phyloP scores from a whole-genome alignment of 2,329 filamentous ascomycete genomes.

The Fusarium sp. region DNA sequence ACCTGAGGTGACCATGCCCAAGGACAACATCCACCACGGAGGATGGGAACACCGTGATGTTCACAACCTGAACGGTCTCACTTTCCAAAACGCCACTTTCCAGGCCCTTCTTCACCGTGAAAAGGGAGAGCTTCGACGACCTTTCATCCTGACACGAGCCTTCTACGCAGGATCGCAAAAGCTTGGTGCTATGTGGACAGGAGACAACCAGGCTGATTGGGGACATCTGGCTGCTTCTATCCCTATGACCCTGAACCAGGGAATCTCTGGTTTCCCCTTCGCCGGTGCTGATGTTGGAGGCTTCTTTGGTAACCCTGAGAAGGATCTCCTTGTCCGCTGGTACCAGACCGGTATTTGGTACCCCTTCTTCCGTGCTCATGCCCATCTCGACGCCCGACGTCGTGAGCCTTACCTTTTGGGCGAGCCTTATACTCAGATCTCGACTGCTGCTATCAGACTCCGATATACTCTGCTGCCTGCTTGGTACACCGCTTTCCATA shows the following conservation, averaged over 20 bases:
- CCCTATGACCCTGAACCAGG: constrained; percentile 93
- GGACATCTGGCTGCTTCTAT: constrained; percentile 88
- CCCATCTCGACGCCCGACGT: constrained; percentile 94
- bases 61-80: constrained; percentile 95
- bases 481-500: constrained; percentile 98
- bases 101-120: constrained; percentile 86
- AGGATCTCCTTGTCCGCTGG: constrained; percentile 92
- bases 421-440: constrained; percentile 86
- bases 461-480: constrained; percentile 90
- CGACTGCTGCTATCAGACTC: constrained; percentile 87
- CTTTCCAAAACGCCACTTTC: constrained; percentile 94
- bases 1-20: constrained; percentile 98
- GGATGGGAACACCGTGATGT: constrained; percentile 97
- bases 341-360: constrained; percentile 98
- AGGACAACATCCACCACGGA: constrained; percentile 92
- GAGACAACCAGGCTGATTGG: constrained; percentile 96
- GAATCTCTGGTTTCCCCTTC: constrained; percentile 93
- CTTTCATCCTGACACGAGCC: constrained; percentile 91
- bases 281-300: constrained; percentile 95
- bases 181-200: constrained; percentile 96
- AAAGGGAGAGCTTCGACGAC: constrained; percentile 84
- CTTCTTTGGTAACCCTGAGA: constrained; percentile 97
- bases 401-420: constrained; percentile 92
- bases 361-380: constrained; percentile 97
- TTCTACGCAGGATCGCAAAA: constrained; percentile 94